Percentiles rank a stretch among this genome's conserved stretches.
phyloP scores from a whole-genome alignment of 441 rosid species.

The Jatropha podagrica region DNA sequence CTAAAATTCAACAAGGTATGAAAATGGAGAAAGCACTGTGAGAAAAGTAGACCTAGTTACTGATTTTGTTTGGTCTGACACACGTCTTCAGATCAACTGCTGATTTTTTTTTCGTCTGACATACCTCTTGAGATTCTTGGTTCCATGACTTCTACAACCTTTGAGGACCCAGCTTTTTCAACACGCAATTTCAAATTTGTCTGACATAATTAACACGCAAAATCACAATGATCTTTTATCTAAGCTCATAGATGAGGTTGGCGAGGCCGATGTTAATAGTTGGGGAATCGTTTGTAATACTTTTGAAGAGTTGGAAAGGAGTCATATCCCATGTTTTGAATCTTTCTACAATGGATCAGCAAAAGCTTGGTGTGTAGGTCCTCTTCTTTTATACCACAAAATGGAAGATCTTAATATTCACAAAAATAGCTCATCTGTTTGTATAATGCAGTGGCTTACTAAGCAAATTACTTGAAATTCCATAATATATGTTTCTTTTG shows the following conservation, averaged over 20 bases:
- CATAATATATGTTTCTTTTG: conserved; percentile 39
- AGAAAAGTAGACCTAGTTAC: too few species aligned
- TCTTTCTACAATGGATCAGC: conserved; percentile 13
- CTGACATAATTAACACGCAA: not conserved
- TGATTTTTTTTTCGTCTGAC: too few species aligned
- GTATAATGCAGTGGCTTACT: conserved; percentile 26
- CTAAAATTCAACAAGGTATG: too few species aligned
- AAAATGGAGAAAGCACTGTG: too few species aligned
- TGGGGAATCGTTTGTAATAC: conserved; percentile 36
- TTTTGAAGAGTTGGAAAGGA: conserved; percentile 36
- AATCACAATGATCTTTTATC: not conserved
- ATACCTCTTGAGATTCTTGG: too few species aligned
- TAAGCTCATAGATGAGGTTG: conserved; percentile 16
- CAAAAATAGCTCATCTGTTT: not conserved
- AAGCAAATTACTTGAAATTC: conserved; percentile 11
- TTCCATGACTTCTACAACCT: too few species aligned
- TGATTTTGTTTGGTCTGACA: too few species aligned
- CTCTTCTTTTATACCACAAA: conserved; percentile 19
- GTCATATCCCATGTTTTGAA: conserved; percentile 22
- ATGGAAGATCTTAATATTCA: not conserved
- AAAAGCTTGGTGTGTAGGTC: conserved; percentile 40
- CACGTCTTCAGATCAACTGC: too few species aligned
- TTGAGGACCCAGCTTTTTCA: too few species aligned
- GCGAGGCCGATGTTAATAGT: conserved; percentile 29
- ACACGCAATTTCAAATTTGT: conserved; percentile 17